Conservation (phyloP, 164 flowering plant genomes). For the Stephania cephalantha region DNA sequence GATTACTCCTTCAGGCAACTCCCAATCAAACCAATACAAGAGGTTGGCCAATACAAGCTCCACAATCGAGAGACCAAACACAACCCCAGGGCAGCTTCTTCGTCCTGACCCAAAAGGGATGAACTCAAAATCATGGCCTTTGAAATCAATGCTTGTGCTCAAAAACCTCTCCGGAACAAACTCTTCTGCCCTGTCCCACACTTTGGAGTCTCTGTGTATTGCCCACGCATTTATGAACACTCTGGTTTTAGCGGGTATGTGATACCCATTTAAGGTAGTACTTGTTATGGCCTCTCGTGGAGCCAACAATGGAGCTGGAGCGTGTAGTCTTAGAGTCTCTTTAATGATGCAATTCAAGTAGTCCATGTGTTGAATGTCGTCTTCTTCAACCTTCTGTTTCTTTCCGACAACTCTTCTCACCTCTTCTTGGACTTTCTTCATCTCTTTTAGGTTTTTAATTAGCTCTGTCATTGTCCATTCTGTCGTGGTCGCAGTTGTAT, state of each 20-base stretch:
- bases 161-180: slow-evolving; percentile 15
- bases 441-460: neutral
- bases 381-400: neutral
- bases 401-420: neutral
- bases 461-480: slow-evolving; percentile 19
- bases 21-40: slow-evolving; percentile 19
- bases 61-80: neutral
- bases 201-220: slow-evolving; percentile 10
- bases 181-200: slow-evolving; percentile 10
- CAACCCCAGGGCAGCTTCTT: slow-evolving; percentile 17
- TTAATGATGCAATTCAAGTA: slow-evolving; percentile 17
- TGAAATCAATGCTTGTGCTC: slow-evolving; percentile 7
- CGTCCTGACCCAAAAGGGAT: slow-evolving; percentile 19
- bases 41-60: slow-evolving; percentile 16
- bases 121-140: slow-evolving; percentile 15
- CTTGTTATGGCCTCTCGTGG: slow-evolving; percentile 21
- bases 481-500: neutral
- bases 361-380: neutral
- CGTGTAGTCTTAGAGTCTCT: slow-evolving; percentile 24
- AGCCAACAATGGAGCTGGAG: slow-evolving; percentile 28
- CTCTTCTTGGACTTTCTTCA: neutral
- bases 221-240: slow-evolving; percentile 12
- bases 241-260: slow-evolving; percentile 22
- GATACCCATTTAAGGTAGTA: slow-evolving; percentile 21
- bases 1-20: slow-evolving; percentile 1